Conservation (phyloP, 164 flowering plant genomes). For the Cinnamomum chago region DNA sequence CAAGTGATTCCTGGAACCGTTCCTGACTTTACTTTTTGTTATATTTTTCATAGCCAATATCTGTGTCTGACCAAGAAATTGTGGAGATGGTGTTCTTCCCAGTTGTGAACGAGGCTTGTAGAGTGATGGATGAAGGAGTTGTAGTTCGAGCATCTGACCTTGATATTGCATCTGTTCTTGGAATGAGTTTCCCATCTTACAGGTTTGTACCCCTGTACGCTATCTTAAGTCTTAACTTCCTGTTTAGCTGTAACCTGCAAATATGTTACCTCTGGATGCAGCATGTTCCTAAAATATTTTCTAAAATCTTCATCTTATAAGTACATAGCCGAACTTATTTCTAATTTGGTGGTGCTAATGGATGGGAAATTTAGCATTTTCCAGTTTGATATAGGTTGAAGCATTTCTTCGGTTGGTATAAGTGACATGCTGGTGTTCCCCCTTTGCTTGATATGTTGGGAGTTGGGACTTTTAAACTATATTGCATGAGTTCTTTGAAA, state of each 20-base stretch:
- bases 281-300: too few species aligned
- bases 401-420: too few species aligned
- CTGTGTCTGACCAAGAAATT: slow-evolving; percentile 73
- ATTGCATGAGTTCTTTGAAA: too few species aligned
- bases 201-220: slow-evolving; percentile 42
- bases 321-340: too few species aligned
- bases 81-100: slow-evolving; percentile 94
- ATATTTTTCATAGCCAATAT: slow-evolving; percentile 54
- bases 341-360: too few species aligned
- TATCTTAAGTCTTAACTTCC: background rate
- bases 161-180: slow-evolving; percentile 83
- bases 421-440: too few species aligned
- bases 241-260: background rate
- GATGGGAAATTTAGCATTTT: too few species aligned
- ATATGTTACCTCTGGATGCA: background rate
- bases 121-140: slow-evolving; percentile 78
- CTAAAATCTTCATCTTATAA: too few species aligned
- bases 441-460: too few species aligned
- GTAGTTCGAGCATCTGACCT: slow-evolving; percentile 93
- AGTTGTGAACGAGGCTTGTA: slow-evolving; percentile 93
- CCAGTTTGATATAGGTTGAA: too few species aligned
- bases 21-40: background rate
- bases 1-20: background rate
- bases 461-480: too few species aligned
- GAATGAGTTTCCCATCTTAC: slow-evolving; percentile 94